phyloP scores from a whole-genome alignment of 257 asterid species.

The Fraxinus excelsior region DNA sequence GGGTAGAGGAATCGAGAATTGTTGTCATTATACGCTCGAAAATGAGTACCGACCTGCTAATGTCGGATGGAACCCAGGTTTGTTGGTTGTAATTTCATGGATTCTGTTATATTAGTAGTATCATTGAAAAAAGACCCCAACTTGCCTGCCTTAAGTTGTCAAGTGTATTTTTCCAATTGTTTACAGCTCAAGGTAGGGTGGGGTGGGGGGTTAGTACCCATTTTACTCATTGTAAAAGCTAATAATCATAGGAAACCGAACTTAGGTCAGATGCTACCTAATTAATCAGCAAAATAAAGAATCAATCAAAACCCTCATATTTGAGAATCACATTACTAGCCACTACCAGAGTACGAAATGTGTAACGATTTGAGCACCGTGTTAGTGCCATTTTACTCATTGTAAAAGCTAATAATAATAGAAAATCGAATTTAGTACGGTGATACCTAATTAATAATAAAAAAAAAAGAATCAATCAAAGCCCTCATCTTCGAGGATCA shows the following conservation, averaged over 20 bases:
- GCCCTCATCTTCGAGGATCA: too few species aligned
- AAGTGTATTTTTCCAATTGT: neutral
- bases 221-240: neutral
- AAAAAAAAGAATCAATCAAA: too few species aligned
- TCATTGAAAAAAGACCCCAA: neutral
- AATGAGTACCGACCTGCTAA: too few species aligned
- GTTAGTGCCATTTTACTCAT: neutral
- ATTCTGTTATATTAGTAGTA: too few species aligned
- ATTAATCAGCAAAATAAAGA: neutral
- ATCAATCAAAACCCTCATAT: too few species aligned
- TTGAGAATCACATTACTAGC: neutral
- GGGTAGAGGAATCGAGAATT: too few species aligned
- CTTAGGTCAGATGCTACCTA: neutral
- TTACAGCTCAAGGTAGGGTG: neutral
- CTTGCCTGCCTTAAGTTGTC: neutral
- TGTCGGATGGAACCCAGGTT: too few species aligned
- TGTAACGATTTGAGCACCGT: neutral
- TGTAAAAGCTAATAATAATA: neutral
- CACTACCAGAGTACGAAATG: neutral
- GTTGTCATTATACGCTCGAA: too few species aligned
- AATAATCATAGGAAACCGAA: neutral
- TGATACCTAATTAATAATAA: too few species aligned
- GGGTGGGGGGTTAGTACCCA: too few species aligned
- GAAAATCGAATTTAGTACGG: neutral
- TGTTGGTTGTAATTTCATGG: too few species aligned